A percentile compares a stretch with the other conserved stretches of the same genome.
These are phyloP conservation scores for Cymbopogon flexuosus DNA, from an alignment of 202 grass and related monocot species.

Conservation along the genomic window DNA sequence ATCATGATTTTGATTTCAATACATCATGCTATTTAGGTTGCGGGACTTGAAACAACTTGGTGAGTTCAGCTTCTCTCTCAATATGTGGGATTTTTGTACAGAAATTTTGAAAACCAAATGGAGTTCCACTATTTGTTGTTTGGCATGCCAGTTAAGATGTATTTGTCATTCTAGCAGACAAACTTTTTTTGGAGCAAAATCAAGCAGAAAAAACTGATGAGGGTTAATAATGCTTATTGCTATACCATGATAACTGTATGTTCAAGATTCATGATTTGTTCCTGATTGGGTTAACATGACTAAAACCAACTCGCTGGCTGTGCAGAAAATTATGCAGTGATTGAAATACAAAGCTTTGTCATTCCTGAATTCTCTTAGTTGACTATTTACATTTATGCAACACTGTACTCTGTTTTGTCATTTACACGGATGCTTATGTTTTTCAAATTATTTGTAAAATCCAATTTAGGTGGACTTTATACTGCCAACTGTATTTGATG, in stretches of 20 bases:
- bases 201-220: background rate
- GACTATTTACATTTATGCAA: background rate
- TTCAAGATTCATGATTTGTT: background rate
- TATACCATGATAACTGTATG: background rate
- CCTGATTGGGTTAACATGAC: background rate
- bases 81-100: background rate
- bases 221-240: background rate
- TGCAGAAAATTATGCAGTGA: background rate
- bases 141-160: background rate
- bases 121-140: background rate
- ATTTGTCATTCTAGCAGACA: background rate
- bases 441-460: conserved; percentile 2
- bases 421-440: background rate
- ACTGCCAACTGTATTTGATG: background rate
- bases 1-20: conserved; percentile 31
- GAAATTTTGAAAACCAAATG: background rate
- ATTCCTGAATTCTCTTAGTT: background rate
- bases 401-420: background rate
- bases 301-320: background rate
- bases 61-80: conserved; percentile 33
- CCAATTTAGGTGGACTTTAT: background rate
- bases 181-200: background rate
- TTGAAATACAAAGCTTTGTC: background rate
- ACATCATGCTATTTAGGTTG: conserved; percentile 50
- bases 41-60: conserved; percentile 92